Evolutionary conservation across 768 basidiomycete genomes (phyloP).

Genomic region (Serendipita sp.): DNA sequence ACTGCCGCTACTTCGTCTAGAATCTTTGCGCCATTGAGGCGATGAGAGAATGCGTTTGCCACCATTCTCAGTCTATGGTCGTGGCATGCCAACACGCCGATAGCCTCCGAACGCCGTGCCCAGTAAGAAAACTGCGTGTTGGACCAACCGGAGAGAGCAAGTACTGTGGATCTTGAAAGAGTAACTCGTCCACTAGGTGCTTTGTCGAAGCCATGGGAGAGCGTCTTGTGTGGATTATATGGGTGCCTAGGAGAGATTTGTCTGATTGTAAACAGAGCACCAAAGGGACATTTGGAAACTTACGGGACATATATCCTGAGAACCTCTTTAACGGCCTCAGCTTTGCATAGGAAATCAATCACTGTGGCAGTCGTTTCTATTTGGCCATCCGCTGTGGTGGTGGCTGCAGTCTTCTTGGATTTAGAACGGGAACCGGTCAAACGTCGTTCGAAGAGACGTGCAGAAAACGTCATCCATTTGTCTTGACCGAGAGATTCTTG

Average conservation of each 20-base stretch:
- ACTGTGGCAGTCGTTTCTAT: constrained; percentile 16
- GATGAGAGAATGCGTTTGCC: not conserved
- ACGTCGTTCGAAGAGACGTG: constrained; percentile 31
- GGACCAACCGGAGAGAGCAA: constrained; percentile 35
- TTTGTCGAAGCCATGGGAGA: constrained; percentile 24
- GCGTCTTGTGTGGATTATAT: constrained; percentile 35
- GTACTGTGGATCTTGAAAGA: constrained; percentile 32
- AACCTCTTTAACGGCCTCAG: constrained; percentile 36
- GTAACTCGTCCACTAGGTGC: constrained; percentile 29
- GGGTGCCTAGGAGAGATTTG: constrained; percentile 24
- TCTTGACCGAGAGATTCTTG: constrained; percentile 28
- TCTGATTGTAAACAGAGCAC: not conserved
- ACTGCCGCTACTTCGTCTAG: constrained; percentile 21
- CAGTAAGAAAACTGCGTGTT: constrained; percentile 40
- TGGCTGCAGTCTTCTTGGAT: constrained; percentile 16
- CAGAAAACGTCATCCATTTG: constrained; percentile 31
- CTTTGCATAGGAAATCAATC: constrained; percentile 37
- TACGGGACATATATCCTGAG: constrained; percentile 33
- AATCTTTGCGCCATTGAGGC: constrained; percentile 1
- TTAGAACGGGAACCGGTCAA: constrained; percentile 22
- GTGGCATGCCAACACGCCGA: constrained; percentile 1
- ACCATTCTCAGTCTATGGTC: constrained; percentile 5
- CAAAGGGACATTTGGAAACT: constrained; percentile 14
- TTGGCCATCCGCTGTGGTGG: not conserved
- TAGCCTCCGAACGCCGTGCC: constrained; percentile 30